Percentiles rank a stretch among this genome's conserved stretches.
Evolutionary conservation across 2,329 filamentous ascomycete species (phyloP).

Genomic region (Monosporascus cannonballus): DNA sequence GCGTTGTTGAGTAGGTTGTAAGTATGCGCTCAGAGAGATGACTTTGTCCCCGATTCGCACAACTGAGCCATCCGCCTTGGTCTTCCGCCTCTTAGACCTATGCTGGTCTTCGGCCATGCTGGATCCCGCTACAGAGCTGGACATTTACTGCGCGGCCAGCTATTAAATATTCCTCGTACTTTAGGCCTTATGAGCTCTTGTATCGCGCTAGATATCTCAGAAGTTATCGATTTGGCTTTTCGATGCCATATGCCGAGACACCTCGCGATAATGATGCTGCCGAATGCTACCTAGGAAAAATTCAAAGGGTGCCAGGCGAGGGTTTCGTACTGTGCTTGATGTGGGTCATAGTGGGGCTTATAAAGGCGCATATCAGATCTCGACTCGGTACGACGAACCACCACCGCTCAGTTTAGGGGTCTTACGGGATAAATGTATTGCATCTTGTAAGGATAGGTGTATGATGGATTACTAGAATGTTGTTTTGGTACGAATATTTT

Average conservation of each 20-base stretch:
- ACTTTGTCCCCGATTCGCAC: conserved; percentile 42
- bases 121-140: neutral
- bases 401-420: no score
- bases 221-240: neutral
- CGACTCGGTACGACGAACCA: no score
- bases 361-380: neutral
- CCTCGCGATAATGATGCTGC: neutral
- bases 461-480: no score
- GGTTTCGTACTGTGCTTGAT: no score
- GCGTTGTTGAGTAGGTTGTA: conserved; percentile 38
- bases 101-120: conserved; percentile 21
- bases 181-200: no score
- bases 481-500: no score
- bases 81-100: conserved; percentile 33
- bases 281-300: neutral
- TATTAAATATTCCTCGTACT: neutral
- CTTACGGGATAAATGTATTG: no score
- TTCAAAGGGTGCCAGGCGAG: neutral
- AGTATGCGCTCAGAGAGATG: conserved; percentile 45
- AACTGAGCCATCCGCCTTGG: conserved; percentile 24
- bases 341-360: neutral
- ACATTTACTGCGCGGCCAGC: neutral
- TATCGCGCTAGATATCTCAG: no score
- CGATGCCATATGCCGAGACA: no score
- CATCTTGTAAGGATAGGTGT: no score